Evolutionary conservation across 106 monocot species (phyloP), one percentile per base, ranked within the genome.

Genomic region (Gastrodia elata): DNA sequence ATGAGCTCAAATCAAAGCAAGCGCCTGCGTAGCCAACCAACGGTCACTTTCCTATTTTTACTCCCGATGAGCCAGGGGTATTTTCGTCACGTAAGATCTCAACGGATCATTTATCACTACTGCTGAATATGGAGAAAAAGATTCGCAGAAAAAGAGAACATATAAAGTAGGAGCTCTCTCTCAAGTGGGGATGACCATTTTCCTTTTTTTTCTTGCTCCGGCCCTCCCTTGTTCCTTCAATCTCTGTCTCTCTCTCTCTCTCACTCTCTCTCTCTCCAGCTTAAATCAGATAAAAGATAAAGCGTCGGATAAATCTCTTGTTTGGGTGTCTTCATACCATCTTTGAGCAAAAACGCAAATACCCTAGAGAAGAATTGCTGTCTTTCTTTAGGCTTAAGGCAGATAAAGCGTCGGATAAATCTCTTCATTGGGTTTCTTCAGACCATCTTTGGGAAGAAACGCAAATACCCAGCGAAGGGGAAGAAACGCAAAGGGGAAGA

Each of bases 1-100:
- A 65, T 3, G 65, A 36, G 35, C 36, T 67, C 67, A 67, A n/a
- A n/a, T 67, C 2, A 67, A 67, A 20, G 38, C 37, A 67, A 67
- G 67, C 67, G 38, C 20, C 69, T 40, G 69, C 40, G 6, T 5
- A 22, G 69, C 73, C 56, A n/a, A 26, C 39, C 57, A 55, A 74
- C 74, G 25, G 38, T 39, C 38, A 74, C 55, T 35, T 58, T 37
- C 56, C 44, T 34, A 26, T 6, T 40, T 69, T 40, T 8, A 39
- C 52, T 26, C 27, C 13, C 26, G 25, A 40, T 39, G 16, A 8
- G 1, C 38, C 24, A 71, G 58, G 70, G 77, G 76, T 68, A 59
- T 77, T 77, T 71, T 38, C 57, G 77, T 70, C 70, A 70, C 26
- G 41, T 70, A 40, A 77, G 14, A 15, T 32, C 70, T 69, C 77